These are phyloP conservation scores for Mycena indigotica DNA, from an alignment of 768 basidiomycete genomes.

Conservation along the genomic window DNA sequence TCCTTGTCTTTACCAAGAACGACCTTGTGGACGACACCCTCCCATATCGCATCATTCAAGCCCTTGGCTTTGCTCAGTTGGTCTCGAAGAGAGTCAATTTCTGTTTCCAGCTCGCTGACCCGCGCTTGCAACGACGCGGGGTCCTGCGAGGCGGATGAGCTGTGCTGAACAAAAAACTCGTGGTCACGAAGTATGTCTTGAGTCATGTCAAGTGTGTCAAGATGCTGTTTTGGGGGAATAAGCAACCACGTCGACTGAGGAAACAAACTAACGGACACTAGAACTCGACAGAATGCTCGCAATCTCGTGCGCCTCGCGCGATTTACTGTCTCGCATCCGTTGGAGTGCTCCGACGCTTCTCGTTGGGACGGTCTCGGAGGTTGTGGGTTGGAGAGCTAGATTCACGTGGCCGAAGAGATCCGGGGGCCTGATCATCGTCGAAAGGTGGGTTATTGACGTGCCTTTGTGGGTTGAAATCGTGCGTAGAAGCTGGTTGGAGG, in stretches of 20 bases:
- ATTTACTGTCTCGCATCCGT: constrained; percentile 66
- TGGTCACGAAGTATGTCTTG: constrained; percentile 69
- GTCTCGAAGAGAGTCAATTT: constrained; percentile 64
- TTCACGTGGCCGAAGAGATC: constrained; percentile 84
- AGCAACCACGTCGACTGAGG: no score
- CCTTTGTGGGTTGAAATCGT: constrained; percentile 75
- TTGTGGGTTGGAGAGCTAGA: constrained; percentile 46
- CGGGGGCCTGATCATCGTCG: constrained; percentile 80
- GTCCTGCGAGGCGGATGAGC: constrained; percentile 33
- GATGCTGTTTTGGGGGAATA: no score
- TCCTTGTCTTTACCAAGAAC: constrained; percentile 44
- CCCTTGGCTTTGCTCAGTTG: constrained; percentile 83
- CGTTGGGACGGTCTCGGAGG: constrained; percentile 62
- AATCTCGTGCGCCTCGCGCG: constrained; percentile 72
- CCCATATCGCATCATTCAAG: constrained; percentile 96
- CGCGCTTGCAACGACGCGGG: constrained; percentile 51
- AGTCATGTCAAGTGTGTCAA: no score
- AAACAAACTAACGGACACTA: no score
- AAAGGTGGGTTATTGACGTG: constrained; percentile 68
- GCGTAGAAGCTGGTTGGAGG: constrained; percentile 87
- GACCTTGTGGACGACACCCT: constrained; percentile 70
- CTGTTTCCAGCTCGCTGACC: constrained; percentile 69
- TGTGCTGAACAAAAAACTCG: constrained; percentile 58
- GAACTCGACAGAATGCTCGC: constrained; percentile 65
- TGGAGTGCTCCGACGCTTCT: constrained; percentile 72